Conservation (phyloP, 352 stramenopile species). For the Pythium plurisporium region DNA sequence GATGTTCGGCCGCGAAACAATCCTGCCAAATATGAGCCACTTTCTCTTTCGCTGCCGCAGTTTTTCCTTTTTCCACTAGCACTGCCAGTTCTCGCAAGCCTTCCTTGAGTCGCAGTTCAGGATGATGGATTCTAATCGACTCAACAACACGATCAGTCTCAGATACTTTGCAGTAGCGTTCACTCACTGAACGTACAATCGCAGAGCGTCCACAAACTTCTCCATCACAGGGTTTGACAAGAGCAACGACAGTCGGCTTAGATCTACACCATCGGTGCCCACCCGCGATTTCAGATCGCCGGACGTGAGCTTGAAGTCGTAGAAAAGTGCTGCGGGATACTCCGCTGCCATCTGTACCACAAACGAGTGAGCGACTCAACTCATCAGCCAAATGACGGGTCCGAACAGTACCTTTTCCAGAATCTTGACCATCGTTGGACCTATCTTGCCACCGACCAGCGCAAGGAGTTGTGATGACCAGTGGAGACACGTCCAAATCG, state of each 20-base stretch:
- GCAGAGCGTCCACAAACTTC: slow-evolving; percentile 74
- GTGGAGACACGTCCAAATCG: slow-evolving; percentile 74
- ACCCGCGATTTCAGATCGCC: slow-evolving; percentile 22
- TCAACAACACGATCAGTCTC: slow-evolving; percentile 15
- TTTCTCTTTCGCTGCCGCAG: slow-evolving; percentile 25
- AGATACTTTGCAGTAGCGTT: too few relatives aligned
- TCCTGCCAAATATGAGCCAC: slow-evolving; percentile 49
- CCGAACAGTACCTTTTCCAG: slow-evolving; percentile 63
- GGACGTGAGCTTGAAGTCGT: slow-evolving; percentile 77
- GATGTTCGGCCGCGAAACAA: slow-evolving; percentile 51
- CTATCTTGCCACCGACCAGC: slow-evolving; percentile 52
- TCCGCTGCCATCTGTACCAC: slow-evolving; percentile 53
- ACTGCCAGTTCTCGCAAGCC: slow-evolving; percentile 61
- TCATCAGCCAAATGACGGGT: not conserved
- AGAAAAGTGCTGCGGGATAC: slow-evolving; percentile 73
- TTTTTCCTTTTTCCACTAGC: slow-evolving; percentile 51
- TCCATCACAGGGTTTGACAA: slow-evolving; percentile 72
- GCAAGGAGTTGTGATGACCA: slow-evolving; percentile 80
- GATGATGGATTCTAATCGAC: slow-evolving; percentile 60
- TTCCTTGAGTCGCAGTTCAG: slow-evolving; percentile 78
- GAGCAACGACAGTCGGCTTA: slow-evolving; percentile 43
- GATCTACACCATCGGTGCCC: slow-evolving; percentile 32
- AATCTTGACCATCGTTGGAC: slow-evolving; percentile 47
- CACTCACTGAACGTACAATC: slow-evolving; percentile 38
- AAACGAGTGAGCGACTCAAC: not conserved